Evolutionary conservation across 176 grass and related monocot genomes (phyloP), one percentile per base, ranked within the genome.

Genomic region (Avena sativa): DNA sequence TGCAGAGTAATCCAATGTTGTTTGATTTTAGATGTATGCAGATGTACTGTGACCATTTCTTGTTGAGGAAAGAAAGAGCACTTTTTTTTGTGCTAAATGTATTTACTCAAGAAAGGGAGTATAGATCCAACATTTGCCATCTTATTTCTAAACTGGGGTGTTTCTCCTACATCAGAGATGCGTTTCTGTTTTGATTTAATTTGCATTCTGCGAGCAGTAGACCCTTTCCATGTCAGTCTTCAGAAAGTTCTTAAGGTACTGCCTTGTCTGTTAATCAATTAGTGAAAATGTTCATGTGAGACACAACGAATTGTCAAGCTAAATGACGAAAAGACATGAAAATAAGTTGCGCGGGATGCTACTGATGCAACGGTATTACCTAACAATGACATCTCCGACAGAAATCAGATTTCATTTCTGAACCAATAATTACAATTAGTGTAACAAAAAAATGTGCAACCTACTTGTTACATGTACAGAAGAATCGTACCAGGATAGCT

Each of bases 381-480:
- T 12, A 12, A 48, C 8, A 40, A 32, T 34, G 59, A 47, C 52
- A 84, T 21, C 13, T 63, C 46, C 4, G 25, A 48, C 43, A 23
- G 19, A 75, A 63, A 82, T 34, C 2, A 34, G 3, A 68, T 47
- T 63, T 73, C 23, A 79, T 81, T 85, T 73, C 74, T 23, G 19
- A 81, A 73, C 46, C 4, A 67, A 46, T 57, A 68, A 61, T 71
- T 74, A 79, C 9, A 87, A 34, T 38, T 77, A 11, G 28, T 6
- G 10, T 48, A n/a, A 44, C 13, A 25, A 38, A 58, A 66, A 30
- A 21, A 52, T 21, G 46, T 78, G 30, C 69, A 79, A 77, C 50
- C 76, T 88, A 80, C 79, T 48, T 88, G 14, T 1, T 69, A 82
- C 79, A 92, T 83, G 83, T 92, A 74, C 86, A 88, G 70, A 87